These are phyloP conservation scores for Plasmodium inui DNA, from an alignment of 169 alveolate genomes.

Conservation along the genomic window DNA sequence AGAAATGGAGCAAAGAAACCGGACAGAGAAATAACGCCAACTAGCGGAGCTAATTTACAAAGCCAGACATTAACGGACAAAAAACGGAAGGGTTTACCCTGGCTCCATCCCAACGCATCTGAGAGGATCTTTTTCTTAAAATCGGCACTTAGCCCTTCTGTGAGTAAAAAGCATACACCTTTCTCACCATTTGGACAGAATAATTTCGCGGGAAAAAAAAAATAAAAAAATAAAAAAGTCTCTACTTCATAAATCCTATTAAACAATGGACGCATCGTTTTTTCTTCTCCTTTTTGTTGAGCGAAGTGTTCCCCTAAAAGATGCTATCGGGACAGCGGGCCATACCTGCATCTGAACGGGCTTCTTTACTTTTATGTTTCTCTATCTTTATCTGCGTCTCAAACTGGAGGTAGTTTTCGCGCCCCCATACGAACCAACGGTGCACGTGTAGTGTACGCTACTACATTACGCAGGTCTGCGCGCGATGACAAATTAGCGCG, in stretches of 20 bases:
- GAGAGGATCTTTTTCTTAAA: background rate
- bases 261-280: background rate
- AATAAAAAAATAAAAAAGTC: background rate
- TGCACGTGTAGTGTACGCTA: background rate
- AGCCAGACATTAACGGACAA: background rate
- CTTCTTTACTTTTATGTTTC: background rate
- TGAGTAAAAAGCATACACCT: background rate
- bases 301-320: background rate
- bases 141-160: background rate
- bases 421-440: background rate
- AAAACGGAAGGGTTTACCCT: background rate
- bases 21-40: background rate
- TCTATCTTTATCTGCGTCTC: background rate
- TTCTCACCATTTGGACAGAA: background rate
- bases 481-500: background rate
- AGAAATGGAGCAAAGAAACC: background rate
- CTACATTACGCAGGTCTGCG: background rate
- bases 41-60: background rate
- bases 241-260: background rate
- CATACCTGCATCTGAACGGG: background rate
- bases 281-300: background rate
- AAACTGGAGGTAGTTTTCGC: slow-evolving; percentile 1
- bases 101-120: background rate
- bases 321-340: background rate
- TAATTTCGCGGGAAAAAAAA: background rate